Conservation (phyloP, 306 rosid species). For the Macrotyloma uniflorum region DNA sequence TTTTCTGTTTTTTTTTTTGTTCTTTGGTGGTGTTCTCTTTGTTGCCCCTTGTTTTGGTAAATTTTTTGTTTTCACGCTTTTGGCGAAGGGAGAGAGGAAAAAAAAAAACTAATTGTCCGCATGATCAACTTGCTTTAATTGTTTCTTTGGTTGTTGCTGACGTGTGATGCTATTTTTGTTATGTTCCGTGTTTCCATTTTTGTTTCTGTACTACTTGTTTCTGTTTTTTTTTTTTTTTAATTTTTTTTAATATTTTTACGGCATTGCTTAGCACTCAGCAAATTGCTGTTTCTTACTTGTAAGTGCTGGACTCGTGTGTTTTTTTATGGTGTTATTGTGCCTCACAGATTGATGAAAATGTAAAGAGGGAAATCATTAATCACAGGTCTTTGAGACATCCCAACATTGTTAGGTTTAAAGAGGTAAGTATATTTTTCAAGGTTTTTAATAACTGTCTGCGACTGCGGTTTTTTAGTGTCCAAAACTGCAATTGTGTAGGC, state of each 20-base stretch:
- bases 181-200: constrained; percentile 40
- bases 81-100: not conserved
- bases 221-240: not conserved
- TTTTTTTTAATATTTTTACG: not conserved
- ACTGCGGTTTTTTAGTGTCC: not conserved
- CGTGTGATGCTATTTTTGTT: constrained; percentile 40
- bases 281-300: not conserved
- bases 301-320: not conserved
- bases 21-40: not conserved
- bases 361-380: constrained; percentile 90
- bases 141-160: constrained; percentile 18
- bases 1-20: not conserved
- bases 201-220: constrained; percentile 26
- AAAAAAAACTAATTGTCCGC: constrained; percentile 6
- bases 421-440: constrained; percentile 56
- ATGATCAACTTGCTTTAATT: constrained; percentile 41
- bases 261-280: not conserved
- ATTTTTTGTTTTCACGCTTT: constrained; percentile 20
- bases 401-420: constrained; percentile 91
- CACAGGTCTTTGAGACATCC: constrained; percentile 97
- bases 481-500: not conserved
- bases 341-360: constrained; percentile 94
- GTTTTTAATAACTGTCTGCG: not conserved
- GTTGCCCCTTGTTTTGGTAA: constrained; percentile 38
- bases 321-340: constrained; percentile 33